Evolutionary conservation across 176 grass and related monocot species (phyloP), one percentile per base, ranked within the genome.

Genomic region (Zoysia pacifica): DNA sequence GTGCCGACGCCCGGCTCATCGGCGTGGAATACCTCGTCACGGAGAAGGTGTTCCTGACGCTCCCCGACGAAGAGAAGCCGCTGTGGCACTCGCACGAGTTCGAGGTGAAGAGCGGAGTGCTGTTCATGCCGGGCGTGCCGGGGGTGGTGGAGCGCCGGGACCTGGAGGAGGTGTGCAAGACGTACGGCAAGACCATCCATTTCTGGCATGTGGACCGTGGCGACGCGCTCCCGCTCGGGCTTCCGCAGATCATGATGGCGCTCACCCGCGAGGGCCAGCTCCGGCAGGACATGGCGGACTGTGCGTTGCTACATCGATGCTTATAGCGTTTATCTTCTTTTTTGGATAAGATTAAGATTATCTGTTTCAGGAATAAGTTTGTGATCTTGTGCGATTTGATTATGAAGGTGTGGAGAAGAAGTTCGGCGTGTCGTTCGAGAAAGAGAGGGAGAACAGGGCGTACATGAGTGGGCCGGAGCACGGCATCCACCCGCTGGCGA

Each of bases 161-260:
- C 73, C 60, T 97, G 41, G 87, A 88, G 82, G 63, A 64, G 54
- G 70, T 97, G 13, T 81, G 72, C 76, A 79, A 50, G 82, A 97
- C 91, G 0, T 97, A 97, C 62, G 94, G 94, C 12, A 97, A 97
- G 85, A 82, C 91, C 35, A 42, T 90, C 16, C 94, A 97, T 48
- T 97, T 94, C 91, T 97, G 94, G 94, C 91, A 97, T 85, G 89
- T 94, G 19, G 91, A 97, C 80, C 82, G 82, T 37, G 94, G 94
- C 16, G 89, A 97, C 61, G 75, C 75, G n/a, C 87, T 94, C n/a
- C 85, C 91, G 20, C 75, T 97, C 16, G 94, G 94, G 0, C 3
- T 83, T 2, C 87, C 94, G 37, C 89, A 90, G 66, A 78, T 97
- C 87, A 97, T 94, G 94, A 94, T 92, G 94, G 85, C 89, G 11